Evolutionary conservation across 2,329 filamentous ascomycete genomes (phyloP).

Genomic region (Fusarium setosum): DNA sequence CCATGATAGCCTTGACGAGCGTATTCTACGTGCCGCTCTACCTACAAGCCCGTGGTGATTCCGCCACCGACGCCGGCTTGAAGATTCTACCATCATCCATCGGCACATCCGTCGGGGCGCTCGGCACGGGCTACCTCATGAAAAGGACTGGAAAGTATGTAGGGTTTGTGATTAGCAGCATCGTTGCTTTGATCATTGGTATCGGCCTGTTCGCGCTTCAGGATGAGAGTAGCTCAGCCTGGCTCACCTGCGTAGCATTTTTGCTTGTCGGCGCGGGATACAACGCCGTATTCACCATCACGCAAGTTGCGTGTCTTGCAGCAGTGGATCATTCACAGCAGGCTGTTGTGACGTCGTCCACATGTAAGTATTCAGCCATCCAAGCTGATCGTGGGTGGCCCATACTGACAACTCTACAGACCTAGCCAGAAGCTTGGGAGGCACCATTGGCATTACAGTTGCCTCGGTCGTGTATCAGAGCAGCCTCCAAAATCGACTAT

Average conservation of each 20-base stretch:
- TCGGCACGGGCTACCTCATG: slow-evolving; percentile 77
- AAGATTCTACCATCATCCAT: slow-evolving; percentile 75
- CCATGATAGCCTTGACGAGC: slow-evolving; percentile 78
- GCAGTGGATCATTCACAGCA: slow-evolving; percentile 8
- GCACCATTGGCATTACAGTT: slow-evolving; percentile 14
- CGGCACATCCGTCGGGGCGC: slow-evolving; percentile 73
- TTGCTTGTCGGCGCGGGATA: slow-evolving; percentile 75
- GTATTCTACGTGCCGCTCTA: slow-evolving; percentile 70
- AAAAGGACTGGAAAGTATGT: slow-evolving; percentile 79
- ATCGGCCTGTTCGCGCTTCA: too few species aligned
- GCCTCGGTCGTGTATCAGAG: slow-evolving; percentile 15
- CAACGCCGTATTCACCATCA: slow-evolving; percentile 70
- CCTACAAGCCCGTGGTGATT: slow-evolving; percentile 76
- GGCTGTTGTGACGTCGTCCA: slow-evolving; percentile 13
- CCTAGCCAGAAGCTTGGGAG: too few species aligned
- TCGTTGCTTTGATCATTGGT: slow-evolving; percentile 51
- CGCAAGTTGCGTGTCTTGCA: slow-evolving; percentile 6
- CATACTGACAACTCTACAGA: too few species aligned
- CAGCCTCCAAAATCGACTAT: neutral
- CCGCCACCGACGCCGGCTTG: slow-evolving; percentile 73
- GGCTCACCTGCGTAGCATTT: too few species aligned
- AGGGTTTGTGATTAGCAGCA: too few species aligned
- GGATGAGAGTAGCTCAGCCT: too few species aligned
- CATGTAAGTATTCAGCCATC: too few species aligned
- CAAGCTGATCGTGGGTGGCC: too few species aligned